Evolutionary conservation across 169 alveolate species (phyloP), one percentile per base, ranked within the genome.

Genomic region (Eimeria brunetti): DNA sequence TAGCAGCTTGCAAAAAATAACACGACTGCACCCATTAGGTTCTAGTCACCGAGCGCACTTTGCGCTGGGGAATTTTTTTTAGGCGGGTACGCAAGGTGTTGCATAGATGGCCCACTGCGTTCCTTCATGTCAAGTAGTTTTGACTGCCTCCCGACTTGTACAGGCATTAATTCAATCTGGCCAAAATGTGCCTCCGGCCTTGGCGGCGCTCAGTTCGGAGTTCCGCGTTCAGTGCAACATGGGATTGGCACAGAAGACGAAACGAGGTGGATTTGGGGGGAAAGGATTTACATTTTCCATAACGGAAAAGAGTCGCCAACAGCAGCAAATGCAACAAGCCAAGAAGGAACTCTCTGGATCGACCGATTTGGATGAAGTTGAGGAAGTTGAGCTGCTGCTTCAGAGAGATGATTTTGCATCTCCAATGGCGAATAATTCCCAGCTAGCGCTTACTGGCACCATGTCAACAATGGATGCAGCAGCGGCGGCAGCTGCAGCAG

Each of bases 211-310:
- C 51, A 98, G 97, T 20, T 96, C 97, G 76, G 96, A 95, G 69
- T 98, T 97, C 96, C 96, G 97, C 96, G 81, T 96, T 89, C 96
- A 90, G 96, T 88, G 96, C 81, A 96, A 96, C 91, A 22, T 95
- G 96, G 97, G 95, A 97, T 96, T 96, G 97, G 98, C 46, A 89
- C 97, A 95, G 96, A 96, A 93, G 99, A 99, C 60, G 98, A 98
- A 94, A 96, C 98, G 49, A 97, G 98, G 97, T 81, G 99, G 99
- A 3, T 98, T 98, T 95, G 98, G 98, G 30, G 99, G 99, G 36
- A 97, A 98, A 64, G 99, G 99, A 30, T 99, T 97, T 97, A 98
- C 98, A 89, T 99, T 98, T 94, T 97, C 98, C 46, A 98, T 98
- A 27, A 96, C 98, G 73, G 99, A 99, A 97, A 97, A 97, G 95